Evolutionary conservation across 257 asterid species (phyloP).

Genomic region (Craterostigma plantagineum): DNA sequence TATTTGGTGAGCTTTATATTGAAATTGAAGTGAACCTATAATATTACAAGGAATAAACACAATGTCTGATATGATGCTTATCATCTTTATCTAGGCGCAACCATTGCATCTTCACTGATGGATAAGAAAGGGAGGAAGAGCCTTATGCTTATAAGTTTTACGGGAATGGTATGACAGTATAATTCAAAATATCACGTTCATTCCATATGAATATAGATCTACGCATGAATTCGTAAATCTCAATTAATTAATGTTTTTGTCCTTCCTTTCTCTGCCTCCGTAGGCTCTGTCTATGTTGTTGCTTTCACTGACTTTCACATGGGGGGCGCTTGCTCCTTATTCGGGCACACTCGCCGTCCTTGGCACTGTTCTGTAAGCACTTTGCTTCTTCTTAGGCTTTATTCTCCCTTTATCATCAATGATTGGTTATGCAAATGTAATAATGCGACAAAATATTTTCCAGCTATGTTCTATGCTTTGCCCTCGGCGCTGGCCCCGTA

Average conservation of each 20-base stretch:
- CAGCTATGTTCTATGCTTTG: constrained; percentile 78
- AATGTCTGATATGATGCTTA: too few species aligned
- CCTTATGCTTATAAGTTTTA: constrained; percentile 73
- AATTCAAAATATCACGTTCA: too few species aligned
- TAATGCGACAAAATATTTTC: too few species aligned
- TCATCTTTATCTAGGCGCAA: constrained; percentile 39
- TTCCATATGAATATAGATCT: too few species aligned
- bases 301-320: constrained; percentile 60
- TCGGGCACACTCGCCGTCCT: constrained; percentile 32
- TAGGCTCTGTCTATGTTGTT: constrained; percentile 94
- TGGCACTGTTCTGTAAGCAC: constrained; percentile 57
- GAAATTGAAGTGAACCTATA: too few species aligned
- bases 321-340: constrained; percentile 72
- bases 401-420: not conserved
- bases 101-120: constrained; percentile 79
- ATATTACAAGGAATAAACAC: too few species aligned
- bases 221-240: too few species aligned
- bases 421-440: not conserved
- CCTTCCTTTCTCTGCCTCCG: too few species aligned
- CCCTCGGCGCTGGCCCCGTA: constrained; percentile 99
- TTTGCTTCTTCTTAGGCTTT: constrained; percentile 2
- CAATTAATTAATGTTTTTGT: too few species aligned
- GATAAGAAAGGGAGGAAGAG: constrained; percentile 92
- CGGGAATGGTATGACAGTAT: constrained; percentile 72
- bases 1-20: constrained; percentile 46